Conservation (phyloP, 2,329 filamentous ascomycete genomes). For the Ambrosiella xylebori region DNA sequence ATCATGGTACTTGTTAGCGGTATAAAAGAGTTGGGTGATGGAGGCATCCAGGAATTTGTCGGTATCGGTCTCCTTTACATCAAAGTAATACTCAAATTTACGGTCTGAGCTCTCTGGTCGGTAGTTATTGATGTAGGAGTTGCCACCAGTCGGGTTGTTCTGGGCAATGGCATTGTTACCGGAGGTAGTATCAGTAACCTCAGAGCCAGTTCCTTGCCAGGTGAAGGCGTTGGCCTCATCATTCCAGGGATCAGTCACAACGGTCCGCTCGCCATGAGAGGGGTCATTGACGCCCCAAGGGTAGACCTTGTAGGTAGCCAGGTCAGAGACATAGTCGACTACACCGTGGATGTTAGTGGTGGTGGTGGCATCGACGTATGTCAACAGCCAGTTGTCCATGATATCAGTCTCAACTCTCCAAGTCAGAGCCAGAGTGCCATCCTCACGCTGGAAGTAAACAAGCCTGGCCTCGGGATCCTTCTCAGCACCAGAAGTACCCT, state of each 20-base stretch:
- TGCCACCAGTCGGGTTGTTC: slow-evolving; percentile 29
- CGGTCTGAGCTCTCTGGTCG: slow-evolving; percentile 27
- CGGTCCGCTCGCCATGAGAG: slow-evolving; percentile 26
- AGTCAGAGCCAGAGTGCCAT: slow-evolving; percentile 30
- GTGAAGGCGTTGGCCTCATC: slow-evolving; percentile 30
- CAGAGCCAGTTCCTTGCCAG: slow-evolving; percentile 33
- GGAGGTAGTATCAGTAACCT: slow-evolving; percentile 32
- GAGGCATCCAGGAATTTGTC: slow-evolving; percentile 34
- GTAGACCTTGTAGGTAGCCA: slow-evolving; percentile 37
- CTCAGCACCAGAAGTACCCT: slow-evolving; percentile 29
- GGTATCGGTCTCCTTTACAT: slow-evolving; percentile 20
- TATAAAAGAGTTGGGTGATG: slow-evolving; percentile 43
- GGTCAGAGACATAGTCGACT: slow-evolving; percentile 37
- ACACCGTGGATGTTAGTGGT: slow-evolving; percentile 33
- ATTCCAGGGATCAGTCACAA: slow-evolving; percentile 33
- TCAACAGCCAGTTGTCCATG: slow-evolving; percentile 38
- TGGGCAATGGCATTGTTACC: slow-evolving; percentile 45
- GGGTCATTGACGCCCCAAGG: slow-evolving; percentile 40
- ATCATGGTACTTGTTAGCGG: slow-evolving; percentile 41
- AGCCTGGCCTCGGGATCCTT: slow-evolving; percentile 37
- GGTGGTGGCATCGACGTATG: slow-evolving; percentile 35
- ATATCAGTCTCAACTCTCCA: slow-evolving; percentile 44
- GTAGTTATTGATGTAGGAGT: slow-evolving; percentile 22
- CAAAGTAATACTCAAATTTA: slow-evolving; percentile 32
- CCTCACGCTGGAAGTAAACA: slow-evolving; percentile 34